These are phyloP conservation scores for Candida arabinofermentans DNA, from an alignment of 805 yeast genomes.

Conservation along the genomic window DNA sequence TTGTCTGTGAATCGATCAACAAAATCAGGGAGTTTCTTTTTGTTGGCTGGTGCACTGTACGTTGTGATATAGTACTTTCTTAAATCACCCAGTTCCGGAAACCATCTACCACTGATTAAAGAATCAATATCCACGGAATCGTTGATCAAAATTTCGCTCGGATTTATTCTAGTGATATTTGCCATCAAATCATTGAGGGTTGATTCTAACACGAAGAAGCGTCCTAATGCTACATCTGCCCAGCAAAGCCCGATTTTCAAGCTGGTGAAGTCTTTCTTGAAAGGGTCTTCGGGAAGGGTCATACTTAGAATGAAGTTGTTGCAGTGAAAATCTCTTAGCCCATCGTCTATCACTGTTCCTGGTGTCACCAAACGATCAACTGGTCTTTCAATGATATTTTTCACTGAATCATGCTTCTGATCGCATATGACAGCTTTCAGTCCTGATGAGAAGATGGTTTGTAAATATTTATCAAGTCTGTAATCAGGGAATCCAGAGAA, in stretches of 20 bases:
- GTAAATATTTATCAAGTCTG: constrained; percentile 69
- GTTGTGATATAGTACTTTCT: constrained; percentile 58
- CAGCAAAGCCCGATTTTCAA: constrained; percentile 69
- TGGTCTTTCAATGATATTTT: constrained; percentile 52
- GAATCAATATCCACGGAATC: constrained; percentile 38
- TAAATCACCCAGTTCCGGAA: constrained; percentile 53
- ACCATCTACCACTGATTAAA: constrained; percentile 48
- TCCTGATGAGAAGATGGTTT: constrained; percentile 63
- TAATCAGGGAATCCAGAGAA: constrained; percentile 90
- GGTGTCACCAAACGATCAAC: constrained; percentile 83
- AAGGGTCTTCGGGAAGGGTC: constrained; percentile 49
- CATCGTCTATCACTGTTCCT: constrained; percentile 88
- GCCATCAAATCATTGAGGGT: constrained; percentile 57
- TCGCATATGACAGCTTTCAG: constrained; percentile 81
- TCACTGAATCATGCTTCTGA: constrained; percentile 39
- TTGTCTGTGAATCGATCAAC: constrained; percentile 38
- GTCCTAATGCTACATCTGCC: constrained; percentile 87
- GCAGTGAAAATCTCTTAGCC: constrained; percentile 65
- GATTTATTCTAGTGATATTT: constrained; percentile 72
- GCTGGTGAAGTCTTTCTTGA: constrained; percentile 33
- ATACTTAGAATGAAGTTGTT: constrained; percentile 71
- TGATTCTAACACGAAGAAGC: constrained; percentile 64
- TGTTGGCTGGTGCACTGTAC: constrained; percentile 39
- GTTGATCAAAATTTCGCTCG: constrained; percentile 71
- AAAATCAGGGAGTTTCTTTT: constrained; percentile 36